Base-by-base conservation (phyloP, 371 early-diverging fungal species). In the Zychaea mexicana region DNA sequence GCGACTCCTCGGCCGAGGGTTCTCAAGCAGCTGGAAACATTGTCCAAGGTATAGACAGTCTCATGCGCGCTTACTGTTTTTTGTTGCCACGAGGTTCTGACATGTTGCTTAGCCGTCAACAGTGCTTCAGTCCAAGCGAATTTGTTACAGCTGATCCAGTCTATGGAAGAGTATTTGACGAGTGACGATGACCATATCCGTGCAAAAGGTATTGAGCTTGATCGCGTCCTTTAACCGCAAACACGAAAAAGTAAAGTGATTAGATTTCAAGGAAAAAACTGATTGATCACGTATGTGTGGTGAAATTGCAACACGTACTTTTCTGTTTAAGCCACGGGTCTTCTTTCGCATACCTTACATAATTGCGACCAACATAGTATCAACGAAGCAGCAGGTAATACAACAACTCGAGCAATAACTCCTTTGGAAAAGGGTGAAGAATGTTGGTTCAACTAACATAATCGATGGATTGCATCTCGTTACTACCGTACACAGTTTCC, bases 181-280 rank as follows among this genome's bases (percentile, higher is more conserved):
- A 90, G 85, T 71, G 88, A 90, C 10, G 96, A 96, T 57, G 90
- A 92, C 27, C 88, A 85, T 65, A 78, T 88, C 26, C 90, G 98
- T 55, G 91, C 94, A 28, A 92, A 91, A 82, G 98, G 97, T 85
- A 79, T 42, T 12, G 13, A 42, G 1, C 4, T 42, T 2, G 42
- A 42, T 42, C 15, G 13, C 42, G 42, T 42, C 13, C 15, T 12
- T 12, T 42, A 17, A 17, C 2, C 0, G 0, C n/a, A n/a, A n/a
- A n/a, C n/a, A n/a, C n/a, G n/a, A 42, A 42, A 17, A 42, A 17
- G 4, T 12, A 42, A 42, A 42, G 15, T 4, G 49, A 49, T 49
- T 49, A 49, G 10, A 49, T 22, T 22, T 49, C 49, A 49, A 42
- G n/a, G n/a, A 36, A 36, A 36, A 46, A 46, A 46, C 22, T 22